A percentile compares a stretch with the other conserved stretches of the same genome.
phyloP scores from a whole-genome alignment of 1,284 basidiomycete genomes.

The Boletus mariae region DNA sequence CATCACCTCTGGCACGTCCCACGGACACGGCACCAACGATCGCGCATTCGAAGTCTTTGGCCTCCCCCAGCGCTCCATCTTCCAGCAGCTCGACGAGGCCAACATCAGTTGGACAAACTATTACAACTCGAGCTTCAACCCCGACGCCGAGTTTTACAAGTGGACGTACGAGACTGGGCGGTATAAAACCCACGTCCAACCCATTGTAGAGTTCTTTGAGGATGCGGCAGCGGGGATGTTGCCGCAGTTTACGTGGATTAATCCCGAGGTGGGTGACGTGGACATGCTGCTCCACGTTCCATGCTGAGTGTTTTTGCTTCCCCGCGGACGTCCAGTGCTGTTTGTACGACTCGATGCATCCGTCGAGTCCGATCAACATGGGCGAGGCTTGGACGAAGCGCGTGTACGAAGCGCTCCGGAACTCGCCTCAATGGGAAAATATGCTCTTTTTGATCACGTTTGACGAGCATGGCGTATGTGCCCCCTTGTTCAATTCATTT shows the following conservation, averaged over 20 bases:
- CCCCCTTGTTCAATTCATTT: not conserved
- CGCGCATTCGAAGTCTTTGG: slow-evolving; percentile 17
- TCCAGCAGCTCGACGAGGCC: slow-evolving; percentile 27
- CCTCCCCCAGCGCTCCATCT: slow-evolving; percentile 28
- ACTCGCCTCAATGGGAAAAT: slow-evolving; percentile 23
- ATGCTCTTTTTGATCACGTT: slow-evolving; percentile 23
- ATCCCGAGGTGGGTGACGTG: slow-evolving; percentile 19
- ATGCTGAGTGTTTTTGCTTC: not conserved
- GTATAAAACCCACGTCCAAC: slow-evolving; percentile 16
- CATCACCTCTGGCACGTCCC: slow-evolving; percentile 26
- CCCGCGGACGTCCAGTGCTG: slow-evolving; percentile 16
- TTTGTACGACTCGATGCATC: slow-evolving; percentile 27
- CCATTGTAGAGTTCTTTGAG: slow-evolving; percentile 16
- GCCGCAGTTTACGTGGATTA: slow-evolving; percentile 28
- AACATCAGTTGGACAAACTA: slow-evolving; percentile 28
- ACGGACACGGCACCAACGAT: slow-evolving; percentile 23
- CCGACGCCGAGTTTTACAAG: slow-evolving; percentile 22
- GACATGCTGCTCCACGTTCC: not conserved
- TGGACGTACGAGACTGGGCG: slow-evolving; percentile 25
- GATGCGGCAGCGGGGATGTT: slow-evolving; percentile 24
- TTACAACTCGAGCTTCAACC: slow-evolving; percentile 28
- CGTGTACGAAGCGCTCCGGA: slow-evolving; percentile 24
- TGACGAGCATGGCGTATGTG: slow-evolving; percentile 26
- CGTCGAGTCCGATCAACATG: slow-evolving; percentile 25
- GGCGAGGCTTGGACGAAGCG: slow-evolving; percentile 26